Evolutionary conservation across 805 yeast genomes (phyloP).

Genomic region (Yarrowia sp.): DNA sequence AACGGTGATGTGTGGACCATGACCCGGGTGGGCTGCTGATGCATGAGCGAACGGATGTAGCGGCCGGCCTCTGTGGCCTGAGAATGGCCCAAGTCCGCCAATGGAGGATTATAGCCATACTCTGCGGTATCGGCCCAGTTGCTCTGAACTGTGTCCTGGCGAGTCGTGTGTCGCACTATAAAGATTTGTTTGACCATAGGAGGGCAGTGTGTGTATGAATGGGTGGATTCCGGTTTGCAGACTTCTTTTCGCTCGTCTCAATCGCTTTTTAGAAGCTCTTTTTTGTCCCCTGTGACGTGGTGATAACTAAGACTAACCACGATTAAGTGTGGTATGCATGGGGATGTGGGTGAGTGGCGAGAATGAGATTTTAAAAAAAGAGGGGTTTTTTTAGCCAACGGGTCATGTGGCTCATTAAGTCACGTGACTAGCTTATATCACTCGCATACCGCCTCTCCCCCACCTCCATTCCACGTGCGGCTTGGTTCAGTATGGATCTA

Average conservation of each 20-base stretch:
- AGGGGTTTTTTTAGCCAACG: no score
- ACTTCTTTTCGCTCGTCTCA: no score
- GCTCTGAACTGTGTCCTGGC: slow-evolving; percentile 49
- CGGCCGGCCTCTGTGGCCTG: slow-evolving; percentile 48
- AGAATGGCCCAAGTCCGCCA: slow-evolving; percentile 47
- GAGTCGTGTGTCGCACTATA: slow-evolving; percentile 50
- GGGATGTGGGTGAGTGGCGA: background rate
- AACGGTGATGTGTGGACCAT: slow-evolving; percentile 50
- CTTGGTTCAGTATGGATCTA: no score
- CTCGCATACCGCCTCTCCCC: no score
- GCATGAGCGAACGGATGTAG: slow-evolving; percentile 35
- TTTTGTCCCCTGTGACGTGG: background rate
- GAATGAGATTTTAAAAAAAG: no score
- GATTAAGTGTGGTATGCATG: slow-evolving; percentile 4
- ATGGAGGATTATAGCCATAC: slow-evolving; percentile 52
- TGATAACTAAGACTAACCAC: background rate
- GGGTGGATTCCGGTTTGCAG: no score
- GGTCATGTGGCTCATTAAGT: no score
- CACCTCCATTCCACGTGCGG: no score
- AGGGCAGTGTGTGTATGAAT: background rate
- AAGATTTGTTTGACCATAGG: slow-evolving; percentile 42
- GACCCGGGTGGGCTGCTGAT: slow-evolving; percentile 38
- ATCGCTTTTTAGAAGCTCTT: no score
- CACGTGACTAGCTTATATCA: no score
- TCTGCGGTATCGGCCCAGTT: slow-evolving; percentile 49